Percentiles rank a stretch among this genome's conserved stretches.
These are phyloP conservation scores for Endotrypanum monterogeii DNA, from an alignment of 208 protist species.

Conservation along the genomic window DNA sequence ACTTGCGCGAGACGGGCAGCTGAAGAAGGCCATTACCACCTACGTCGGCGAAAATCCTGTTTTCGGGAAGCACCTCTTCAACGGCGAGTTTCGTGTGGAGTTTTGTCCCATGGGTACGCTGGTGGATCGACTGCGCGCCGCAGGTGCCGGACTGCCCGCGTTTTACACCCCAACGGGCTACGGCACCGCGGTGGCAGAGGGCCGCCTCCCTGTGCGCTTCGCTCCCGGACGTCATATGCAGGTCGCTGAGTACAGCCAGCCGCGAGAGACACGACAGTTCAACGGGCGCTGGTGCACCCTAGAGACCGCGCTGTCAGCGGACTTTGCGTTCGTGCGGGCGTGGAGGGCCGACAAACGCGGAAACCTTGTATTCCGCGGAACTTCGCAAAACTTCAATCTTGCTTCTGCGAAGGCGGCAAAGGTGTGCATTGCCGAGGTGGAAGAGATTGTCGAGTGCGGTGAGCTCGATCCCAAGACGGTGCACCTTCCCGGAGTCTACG, in stretches of 20 bases:
- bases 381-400: constrained; percentile 94
- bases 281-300: constrained; percentile 85
- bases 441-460: constrained; percentile 92
- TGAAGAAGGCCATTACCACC: constrained; percentile 75
- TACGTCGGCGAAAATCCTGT: constrained; percentile 94
- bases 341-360: constrained; percentile 90
- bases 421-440: constrained; percentile 93
- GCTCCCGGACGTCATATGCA: constrained; percentile 53
- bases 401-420: constrained; percentile 75
- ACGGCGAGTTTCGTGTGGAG: constrained; percentile 93
- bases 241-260: constrained; percentile 43
- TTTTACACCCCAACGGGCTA: constrained; percentile 94
- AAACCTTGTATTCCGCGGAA: constrained; percentile 77
- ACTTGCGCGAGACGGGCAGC: constrained; percentile 83
- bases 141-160: constrained; percentile 93
- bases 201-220: constrained; percentile 90
- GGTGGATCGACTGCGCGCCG: constrained; percentile 89
- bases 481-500: constrained; percentile 92
- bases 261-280: constrained; percentile 74
- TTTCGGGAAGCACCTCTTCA: constrained; percentile 89
- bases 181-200: constrained; percentile 81
- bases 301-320: constrained; percentile 86
- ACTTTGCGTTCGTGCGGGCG: constrained; percentile 91
- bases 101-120: constrained; percentile 95
- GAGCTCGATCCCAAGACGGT: constrained; percentile 83